Evolutionary conservation across 345 rosid genomes (phyloP), one percentile per base, ranked within the genome.

Genomic region (Nephelium lappaceum): DNA sequence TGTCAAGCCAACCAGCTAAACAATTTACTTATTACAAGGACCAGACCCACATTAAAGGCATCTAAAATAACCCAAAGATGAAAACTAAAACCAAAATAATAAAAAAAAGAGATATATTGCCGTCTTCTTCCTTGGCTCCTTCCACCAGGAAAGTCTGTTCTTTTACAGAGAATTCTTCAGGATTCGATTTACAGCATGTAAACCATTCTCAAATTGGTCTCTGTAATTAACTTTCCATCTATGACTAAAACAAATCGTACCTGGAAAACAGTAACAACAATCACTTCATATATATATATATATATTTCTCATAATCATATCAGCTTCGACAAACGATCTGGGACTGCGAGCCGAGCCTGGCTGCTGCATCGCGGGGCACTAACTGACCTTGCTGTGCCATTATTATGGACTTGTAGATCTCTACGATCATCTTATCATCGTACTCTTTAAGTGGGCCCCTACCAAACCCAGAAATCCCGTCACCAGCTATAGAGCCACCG

Each of bases 331-430:
- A 61, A 58, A 81, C 68, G 39, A 71, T 70, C 60, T 10, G 73
- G 14, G 83, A 75, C 53, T 10, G 73, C 14, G 83, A 75, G 80
- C 73, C 84, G 47, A 81, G 79, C 74, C 55, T 81, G 67, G 77
- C 78, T 31, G 36, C 36, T 11, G 87, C 76, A 1, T 83, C 88
- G 23, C 80, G 85, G 64, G 89, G 84, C 79, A 83, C 78, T 74
- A 87, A 73, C 78, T 76, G 88, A 31, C 87, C 85, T 70, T 81
- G 92, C 36, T 81, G 92, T 23, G 86, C 84, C 85, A 80, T 55
- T 82, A 91, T 71, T 78, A 92, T 51, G 0, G 98, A 91, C 70
- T 85, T 90, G 83, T 92, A 92, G 87, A 92, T 90, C 89, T 90
- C 87, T 2, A 86, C 83, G 24, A 93, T 86, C 89, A 84, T 60